Conservation (phyloP, 768 basidiomycete species). For the Botryobasidium botryosum region DNA sequence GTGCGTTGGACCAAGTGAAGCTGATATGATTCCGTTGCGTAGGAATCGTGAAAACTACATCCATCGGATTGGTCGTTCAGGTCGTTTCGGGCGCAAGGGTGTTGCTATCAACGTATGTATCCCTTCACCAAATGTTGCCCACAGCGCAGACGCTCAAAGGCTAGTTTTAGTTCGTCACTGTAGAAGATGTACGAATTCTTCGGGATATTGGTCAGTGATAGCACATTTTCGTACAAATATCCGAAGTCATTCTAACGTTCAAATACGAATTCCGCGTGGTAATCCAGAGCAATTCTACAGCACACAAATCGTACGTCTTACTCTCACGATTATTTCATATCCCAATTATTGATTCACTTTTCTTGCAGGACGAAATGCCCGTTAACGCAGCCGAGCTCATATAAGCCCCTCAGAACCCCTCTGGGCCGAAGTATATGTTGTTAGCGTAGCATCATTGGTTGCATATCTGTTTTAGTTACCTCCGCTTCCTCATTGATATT, state of each 20-base stretch:
- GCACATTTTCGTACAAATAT: no score
- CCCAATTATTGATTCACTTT: conserved; percentile 9
- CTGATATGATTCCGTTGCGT: neutral
- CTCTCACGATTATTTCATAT: conserved; percentile 13
- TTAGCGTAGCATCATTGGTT: no score
- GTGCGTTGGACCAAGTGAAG: neutral
- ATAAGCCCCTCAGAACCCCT: no score
- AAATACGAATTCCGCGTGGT: neutral
- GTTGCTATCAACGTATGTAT: conserved; percentile 89
- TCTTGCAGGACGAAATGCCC: conserved; percentile 84
- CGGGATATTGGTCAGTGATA: conserved; percentile 78
- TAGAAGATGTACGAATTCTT: conserved; percentile 90
- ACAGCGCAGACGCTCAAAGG: neutral
- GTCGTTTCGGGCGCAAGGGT: conserved; percentile 97
- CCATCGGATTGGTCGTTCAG: conserved; percentile 97
- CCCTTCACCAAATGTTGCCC: neutral
- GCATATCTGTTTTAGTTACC: no score
- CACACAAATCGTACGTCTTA: conserved; percentile 62
- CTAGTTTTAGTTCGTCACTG: conserved; percentile 59
- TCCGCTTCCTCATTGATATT: no score
- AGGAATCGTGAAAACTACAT: conserved; percentile 99
- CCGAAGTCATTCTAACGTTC: neutral
- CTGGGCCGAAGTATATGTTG: no score
- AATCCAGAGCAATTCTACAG: conserved; percentile 83
- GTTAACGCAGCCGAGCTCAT: conserved; percentile 96